A percentile compares a stretch with the other conserved stretches of the same genome.
Conservation (phyloP, 2,329 filamentous ascomycete species). For the Colletotrichum spaethianum region DNA sequence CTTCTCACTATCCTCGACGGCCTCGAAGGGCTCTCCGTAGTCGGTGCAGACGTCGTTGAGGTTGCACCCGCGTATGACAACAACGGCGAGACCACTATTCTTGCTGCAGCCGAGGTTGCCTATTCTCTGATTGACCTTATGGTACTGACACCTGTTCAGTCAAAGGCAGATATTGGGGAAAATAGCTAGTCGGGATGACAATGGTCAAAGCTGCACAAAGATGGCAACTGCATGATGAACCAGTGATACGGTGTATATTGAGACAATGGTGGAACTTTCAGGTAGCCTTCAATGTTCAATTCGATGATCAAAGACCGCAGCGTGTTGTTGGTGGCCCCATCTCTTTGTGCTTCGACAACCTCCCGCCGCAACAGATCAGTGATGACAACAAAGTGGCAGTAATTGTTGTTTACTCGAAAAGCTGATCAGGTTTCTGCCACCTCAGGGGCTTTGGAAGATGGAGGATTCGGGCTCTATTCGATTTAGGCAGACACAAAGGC, state of each 20-base stretch:
- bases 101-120: constrained; percentile 81
- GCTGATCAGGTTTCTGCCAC: too few relatives aligned
- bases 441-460: neutral
- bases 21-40: constrained; percentile 78
- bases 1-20: constrained; percentile 81
- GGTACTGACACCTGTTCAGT: constrained; percentile 59
- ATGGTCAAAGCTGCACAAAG: neutral
- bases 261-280: neutral
- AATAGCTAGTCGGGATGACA: neutral
- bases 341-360: neutral
- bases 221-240: neutral
- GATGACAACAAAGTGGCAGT: neutral
- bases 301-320: neutral
- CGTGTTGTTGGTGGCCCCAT: neutral
- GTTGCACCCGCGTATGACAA: constrained; percentile 85
- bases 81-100: constrained; percentile 78
- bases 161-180: constrained; percentile 10
- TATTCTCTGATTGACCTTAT: constrained; percentile 80
- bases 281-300: too few relatives aligned
- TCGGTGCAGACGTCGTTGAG: constrained; percentile 86
- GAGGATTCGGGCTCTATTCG: too few relatives aligned
- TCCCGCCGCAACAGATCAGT: neutral
- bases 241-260: neutral
- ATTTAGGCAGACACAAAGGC: neutral
- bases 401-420: neutral